phyloP scores from a whole-genome alignment of 2,329 filamentous ascomycete genomes.

The Waltergamsia citrina region DNA sequence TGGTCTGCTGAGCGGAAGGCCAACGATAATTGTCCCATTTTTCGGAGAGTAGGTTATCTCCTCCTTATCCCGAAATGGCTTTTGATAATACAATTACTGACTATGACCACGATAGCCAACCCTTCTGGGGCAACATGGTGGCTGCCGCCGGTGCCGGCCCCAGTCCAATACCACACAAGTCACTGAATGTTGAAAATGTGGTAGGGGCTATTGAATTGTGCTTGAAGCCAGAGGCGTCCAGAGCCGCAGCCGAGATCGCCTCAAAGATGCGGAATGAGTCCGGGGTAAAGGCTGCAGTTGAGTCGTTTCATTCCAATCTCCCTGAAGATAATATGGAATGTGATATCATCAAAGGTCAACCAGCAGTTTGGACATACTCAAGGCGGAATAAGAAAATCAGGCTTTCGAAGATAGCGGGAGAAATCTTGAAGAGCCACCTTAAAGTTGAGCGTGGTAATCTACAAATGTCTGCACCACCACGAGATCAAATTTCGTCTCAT shows the following conservation, averaged over 20 bases:
- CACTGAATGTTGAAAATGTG: conserved; percentile 21
- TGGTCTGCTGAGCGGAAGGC: conserved; percentile 47
- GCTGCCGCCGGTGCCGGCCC: conserved; percentile 29
- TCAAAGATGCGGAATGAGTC: conserved; percentile 1
- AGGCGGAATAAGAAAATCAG: neutral
- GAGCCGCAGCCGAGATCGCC: conserved; percentile 2
- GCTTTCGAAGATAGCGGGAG: conserved; percentile 2
- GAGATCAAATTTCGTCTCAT: neutral
- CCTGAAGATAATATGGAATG: conserved; percentile 23
- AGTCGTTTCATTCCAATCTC: conserved; percentile 27
- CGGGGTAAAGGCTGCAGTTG: conserved; percentile 18
- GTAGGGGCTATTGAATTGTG: conserved; percentile 23
- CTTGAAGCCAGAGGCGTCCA: conserved; percentile 17
- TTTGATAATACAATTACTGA: neutral
- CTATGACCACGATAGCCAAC: conserved; percentile 15
- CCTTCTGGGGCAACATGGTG: conserved; percentile 34
- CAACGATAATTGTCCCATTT: conserved; percentile 57
- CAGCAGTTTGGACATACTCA: conserved; percentile 25
- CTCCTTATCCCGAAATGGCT: neutral
- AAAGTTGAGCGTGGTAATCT: conserved; percentile 26
- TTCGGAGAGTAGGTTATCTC: conserved; percentile 36
- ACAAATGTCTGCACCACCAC: conserved; percentile 16
- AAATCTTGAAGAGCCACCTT: neutral
- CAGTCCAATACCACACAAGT: conserved; percentile 23
- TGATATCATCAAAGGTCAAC: conserved; percentile 27